phyloP scores from a whole-genome alignment of 805 yeast species.

The Saccharomycopsis microspora region DNA sequence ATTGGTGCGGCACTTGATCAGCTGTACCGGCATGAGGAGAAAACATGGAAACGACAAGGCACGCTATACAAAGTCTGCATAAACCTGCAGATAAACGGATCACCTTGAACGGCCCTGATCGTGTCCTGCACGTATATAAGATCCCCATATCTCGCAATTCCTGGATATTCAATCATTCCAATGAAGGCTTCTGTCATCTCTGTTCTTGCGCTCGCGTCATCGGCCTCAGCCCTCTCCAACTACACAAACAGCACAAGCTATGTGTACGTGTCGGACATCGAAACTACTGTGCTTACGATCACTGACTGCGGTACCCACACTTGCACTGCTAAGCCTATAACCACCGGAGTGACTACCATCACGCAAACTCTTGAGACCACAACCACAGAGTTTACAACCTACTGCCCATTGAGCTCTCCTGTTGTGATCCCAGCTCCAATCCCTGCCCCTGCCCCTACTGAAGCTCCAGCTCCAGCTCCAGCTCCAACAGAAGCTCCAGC shows the following conservation, averaged over 20 bases:
- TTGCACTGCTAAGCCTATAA: slow-evolving; percentile 16
- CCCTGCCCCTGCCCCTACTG: slow-evolving; percentile 5
- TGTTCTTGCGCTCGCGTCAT: not conserved
- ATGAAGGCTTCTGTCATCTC: not conserved
- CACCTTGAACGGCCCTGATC: not conserved
- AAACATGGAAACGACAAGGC: too few relatives aligned
- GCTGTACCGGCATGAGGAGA: too few relatives aligned
- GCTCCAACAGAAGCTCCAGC: slow-evolving; percentile 1
- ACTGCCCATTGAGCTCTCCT: slow-evolving; percentile 19
- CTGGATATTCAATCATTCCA: not conserved
- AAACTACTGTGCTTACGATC: slow-evolving; percentile 17
- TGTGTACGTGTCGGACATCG: slow-evolving; percentile 13
- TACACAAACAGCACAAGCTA: slow-evolving; percentile 6
- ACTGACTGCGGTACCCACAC: slow-evolving; percentile 18
- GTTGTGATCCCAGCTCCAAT: slow-evolving; percentile 1
- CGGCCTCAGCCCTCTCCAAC: not conserved
- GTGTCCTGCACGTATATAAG: not conserved
- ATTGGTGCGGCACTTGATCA: too few relatives aligned
- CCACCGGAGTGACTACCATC: slow-evolving; percentile 21
- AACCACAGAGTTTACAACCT: slow-evolving; percentile 21
- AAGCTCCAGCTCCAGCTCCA: slow-evolving; percentile 5
- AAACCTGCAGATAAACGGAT: not conserved
- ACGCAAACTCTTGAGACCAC: slow-evolving; percentile 20
- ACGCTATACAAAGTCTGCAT: too few relatives aligned
- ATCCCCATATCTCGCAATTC: not conserved